Conservation (phyloP, 2,329 filamentous ascomycete genomes). For the Nemania sp. region DNA sequence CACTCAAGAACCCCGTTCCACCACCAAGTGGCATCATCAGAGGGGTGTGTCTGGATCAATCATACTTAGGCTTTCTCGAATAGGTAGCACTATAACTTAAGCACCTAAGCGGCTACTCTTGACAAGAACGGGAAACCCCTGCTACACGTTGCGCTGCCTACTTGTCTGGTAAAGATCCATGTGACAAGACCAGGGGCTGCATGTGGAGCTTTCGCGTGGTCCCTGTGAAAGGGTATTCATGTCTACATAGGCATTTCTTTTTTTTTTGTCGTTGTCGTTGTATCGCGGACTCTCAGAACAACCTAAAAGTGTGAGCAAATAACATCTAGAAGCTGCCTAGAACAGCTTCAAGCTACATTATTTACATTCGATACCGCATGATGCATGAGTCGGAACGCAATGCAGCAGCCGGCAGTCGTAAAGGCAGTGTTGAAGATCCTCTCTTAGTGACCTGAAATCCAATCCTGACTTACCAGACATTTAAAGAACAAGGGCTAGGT, state of each 20-base stretch:
- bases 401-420: constrained; percentile 23
- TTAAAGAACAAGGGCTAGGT: constrained; percentile 9
- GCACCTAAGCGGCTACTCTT: constrained; percentile 17
- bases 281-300: constrained; percentile 2
- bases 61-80: constrained; percentile 30
- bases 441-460: constrained; percentile 4
- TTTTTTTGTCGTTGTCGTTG: constrained; percentile 1
- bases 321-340: constrained; percentile 14
- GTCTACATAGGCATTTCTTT: constrained; percentile 10
- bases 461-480: constrained; percentile 6
- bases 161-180: constrained; percentile 25
- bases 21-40: constrained; percentile 35
- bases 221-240: constrained; percentile 31
- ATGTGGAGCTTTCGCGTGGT: constrained; percentile 36
- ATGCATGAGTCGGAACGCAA: constrained; percentile 21
- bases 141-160: constrained; percentile 27
- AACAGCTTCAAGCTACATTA: constrained; percentile 13
- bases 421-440: constrained; percentile 11
- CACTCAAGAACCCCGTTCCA: constrained; percentile 29
- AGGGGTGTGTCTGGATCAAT: constrained; percentile 36
- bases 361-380: constrained; percentile 22
- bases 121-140: constrained; percentile 30
- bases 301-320: constrained; percentile 13
- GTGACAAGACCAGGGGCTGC: constrained; percentile 34
- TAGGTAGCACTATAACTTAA: constrained; percentile 21